Conservation (phyloP, 192 early-diverging fungal species). For the Coemansia sp. region DNA sequence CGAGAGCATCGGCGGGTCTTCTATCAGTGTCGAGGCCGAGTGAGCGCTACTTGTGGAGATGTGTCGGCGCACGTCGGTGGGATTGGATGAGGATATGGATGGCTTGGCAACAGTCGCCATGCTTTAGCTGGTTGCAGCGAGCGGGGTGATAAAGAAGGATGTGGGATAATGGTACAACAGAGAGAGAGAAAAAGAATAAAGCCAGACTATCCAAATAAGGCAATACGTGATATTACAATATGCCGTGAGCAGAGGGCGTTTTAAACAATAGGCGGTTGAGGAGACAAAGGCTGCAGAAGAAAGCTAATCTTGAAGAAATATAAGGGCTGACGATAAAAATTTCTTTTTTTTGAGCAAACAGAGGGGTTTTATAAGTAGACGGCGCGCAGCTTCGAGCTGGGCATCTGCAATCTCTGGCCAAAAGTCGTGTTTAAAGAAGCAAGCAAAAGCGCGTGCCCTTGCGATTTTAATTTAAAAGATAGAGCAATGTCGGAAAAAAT, state of each 20-base stretch:
- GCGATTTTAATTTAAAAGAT: too few species aligned
- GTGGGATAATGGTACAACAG: not conserved
- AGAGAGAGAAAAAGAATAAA: not conserved
- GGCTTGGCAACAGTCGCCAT: constrained; percentile 5
- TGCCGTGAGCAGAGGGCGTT: not conserved
- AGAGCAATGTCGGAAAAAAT: too few species aligned
- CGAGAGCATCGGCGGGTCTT: not conserved
- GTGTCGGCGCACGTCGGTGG: constrained; percentile 38
- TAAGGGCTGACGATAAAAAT: not conserved
- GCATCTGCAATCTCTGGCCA: too few species aligned
- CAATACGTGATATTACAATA: not conserved
- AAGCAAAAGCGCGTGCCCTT: too few species aligned
- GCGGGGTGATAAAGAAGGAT: not conserved
- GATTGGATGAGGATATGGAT: constrained; percentile 6
- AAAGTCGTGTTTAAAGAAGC: too few species aligned
- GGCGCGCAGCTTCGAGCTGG: too few species aligned
- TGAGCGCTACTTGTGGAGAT: constrained; percentile 39
- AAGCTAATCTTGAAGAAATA: not conserved
- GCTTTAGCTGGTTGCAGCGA: not conserved
- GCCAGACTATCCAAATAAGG: constrained; percentile 3
- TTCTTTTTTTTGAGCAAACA: not conserved
- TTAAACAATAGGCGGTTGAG: not conserved
- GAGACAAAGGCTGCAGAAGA: not conserved
- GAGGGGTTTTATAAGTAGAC: not conserved
- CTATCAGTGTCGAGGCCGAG: not conserved